Percentiles rank a stretch among this genome's conserved stretches.
These are phyloP conservation scores for Clohesyomyces aquaticus DNA, from an alignment of 495 filamentous ascomycete species.

Conservation along the genomic window DNA sequence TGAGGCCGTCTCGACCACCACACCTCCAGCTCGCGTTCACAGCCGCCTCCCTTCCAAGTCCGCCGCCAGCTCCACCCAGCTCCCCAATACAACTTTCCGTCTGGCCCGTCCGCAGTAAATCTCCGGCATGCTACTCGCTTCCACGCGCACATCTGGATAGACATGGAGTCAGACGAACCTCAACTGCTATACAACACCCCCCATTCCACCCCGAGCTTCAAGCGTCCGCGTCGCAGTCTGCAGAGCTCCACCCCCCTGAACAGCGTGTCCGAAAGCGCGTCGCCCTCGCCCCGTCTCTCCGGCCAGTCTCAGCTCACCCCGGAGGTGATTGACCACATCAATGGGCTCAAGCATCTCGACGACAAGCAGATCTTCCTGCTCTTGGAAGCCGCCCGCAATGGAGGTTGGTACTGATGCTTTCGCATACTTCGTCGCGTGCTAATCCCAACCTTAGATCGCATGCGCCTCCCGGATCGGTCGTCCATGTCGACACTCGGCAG, in stretches of 20 bases:
- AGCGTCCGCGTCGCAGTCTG: slow-evolving; percentile 37
- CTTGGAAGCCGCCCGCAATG: slow-evolving; percentile 35
- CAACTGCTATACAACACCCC: slow-evolving; percentile 35
- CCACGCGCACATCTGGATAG: slow-evolving; percentile 20
- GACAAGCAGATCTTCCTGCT: slow-evolving; percentile 38
- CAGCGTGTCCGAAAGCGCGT: slow-evolving; percentile 38
- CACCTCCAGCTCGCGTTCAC: slow-evolving; percentile 11
- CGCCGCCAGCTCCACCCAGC: background rate
- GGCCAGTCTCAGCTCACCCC: slow-evolving; percentile 30
- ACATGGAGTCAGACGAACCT: slow-evolving; percentile 39
- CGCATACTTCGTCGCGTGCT: background rate
- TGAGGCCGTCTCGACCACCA: slow-evolving; percentile 31
- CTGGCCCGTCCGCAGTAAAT: slow-evolving; percentile 31
- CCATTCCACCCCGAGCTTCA: slow-evolving; percentile 32
- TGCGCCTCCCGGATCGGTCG: slow-evolving; percentile 34
- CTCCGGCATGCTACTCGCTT: slow-evolving; percentile 37
- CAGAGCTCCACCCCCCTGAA: slow-evolving; percentile 37
- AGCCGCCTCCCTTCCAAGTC: slow-evolving; percentile 14
- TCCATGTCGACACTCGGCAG: slow-evolving; percentile 39
- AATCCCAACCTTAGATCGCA: slow-evolving; percentile 24
- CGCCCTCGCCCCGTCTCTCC: slow-evolving; percentile 35
- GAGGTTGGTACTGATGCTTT: slow-evolving; percentile 25
- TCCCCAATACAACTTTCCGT: slow-evolving; percentile 9
- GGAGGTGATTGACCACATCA: slow-evolving; percentile 38
- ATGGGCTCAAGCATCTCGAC: slow-evolving; percentile 39